Evolutionary conservation across 169 alveolate species (phyloP), one percentile per base, ranked within the genome.

Genomic region (Cryptosporidium sp.): DNA sequence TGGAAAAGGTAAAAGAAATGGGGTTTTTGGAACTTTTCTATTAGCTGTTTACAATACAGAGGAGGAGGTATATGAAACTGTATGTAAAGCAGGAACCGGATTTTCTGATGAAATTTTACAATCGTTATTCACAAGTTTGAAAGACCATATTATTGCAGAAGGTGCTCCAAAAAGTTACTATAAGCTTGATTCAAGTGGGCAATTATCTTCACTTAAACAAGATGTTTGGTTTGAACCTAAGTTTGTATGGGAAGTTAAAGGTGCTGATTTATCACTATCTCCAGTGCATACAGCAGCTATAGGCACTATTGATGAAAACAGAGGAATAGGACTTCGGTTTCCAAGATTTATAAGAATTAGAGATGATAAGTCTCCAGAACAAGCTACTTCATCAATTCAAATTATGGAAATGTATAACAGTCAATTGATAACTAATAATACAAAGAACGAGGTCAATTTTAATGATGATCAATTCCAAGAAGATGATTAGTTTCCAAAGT

Each of bases 11-110:
- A 97, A 97, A 93, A 93, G 99, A 86, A 94, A 96, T 62, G 99
- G 99, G 29, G 93, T 95, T 21, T 98, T 94, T 94, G 99, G 99
- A 29, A 96, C 99, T 0, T 98, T 95, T 89, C 93, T 98, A 85
- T 92, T 98, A 65, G 99, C 99, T 33, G 96, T 98, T 67, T 98
- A 96, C 84, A 97, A 98, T 93, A 97, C 96, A 53, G 97, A 97
- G 86, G 95, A 94, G 45, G 99, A 98, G 75, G 94, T 95, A 44
- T 97, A 94, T 94, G 98, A 98, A 87, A 96, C 99, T 0, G 96
- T 97, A 44, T 96, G 99, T 91, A 98, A 97, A 91, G 96, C 98
- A 12, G 99, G 99, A 14, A 96, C 99, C 18, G 99, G 99, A 7
- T 97, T 98, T 92, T 93, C 96, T 51, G 99, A 97, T 85, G 98